These are phyloP conservation scores for Solanum hybrid DNA, from an alignment of 305 asterid genomes.

Conservation along the genomic window DNA sequence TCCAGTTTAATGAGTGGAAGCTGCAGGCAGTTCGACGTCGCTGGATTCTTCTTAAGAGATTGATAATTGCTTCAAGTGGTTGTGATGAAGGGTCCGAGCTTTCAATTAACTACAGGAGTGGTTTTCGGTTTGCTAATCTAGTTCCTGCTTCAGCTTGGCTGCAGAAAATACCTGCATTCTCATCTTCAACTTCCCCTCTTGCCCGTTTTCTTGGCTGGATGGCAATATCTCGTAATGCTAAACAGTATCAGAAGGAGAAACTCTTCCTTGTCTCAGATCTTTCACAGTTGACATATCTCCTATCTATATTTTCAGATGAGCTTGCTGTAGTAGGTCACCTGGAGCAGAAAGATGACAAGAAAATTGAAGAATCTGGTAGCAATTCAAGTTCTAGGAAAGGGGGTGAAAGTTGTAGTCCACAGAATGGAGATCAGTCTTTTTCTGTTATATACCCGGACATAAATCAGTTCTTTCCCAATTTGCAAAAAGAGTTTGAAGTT, in stretches of 20 bases:
- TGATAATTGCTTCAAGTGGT: slow-evolving; percentile 91
- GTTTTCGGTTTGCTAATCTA: slow-evolving; percentile 76
- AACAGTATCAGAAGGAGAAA: slow-evolving; percentile 71
- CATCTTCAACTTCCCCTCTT: slow-evolving; percentile 70
- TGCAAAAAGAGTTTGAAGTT: slow-evolving; percentile 72
- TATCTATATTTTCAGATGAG: slow-evolving; percentile 80
- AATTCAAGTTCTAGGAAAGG: slow-evolving; percentile 26
- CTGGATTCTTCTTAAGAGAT: slow-evolving; percentile 76
- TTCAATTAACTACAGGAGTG: slow-evolving; percentile 40
- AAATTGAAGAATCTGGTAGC: slow-evolving; percentile 27
- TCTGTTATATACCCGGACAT: slow-evolving; percentile 58
- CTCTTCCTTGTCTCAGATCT: slow-evolving; percentile 92
- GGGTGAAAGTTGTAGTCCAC: slow-evolving; percentile 25
- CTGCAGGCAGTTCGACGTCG: slow-evolving; percentile 59
- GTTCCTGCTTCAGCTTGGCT: slow-evolving; percentile 81
- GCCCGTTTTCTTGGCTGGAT: slow-evolving; percentile 92
- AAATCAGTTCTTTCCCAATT: slow-evolving; percentile 68
- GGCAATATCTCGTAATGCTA: slow-evolving; percentile 87
- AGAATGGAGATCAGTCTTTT: slow-evolving; percentile 45
- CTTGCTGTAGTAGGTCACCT: slow-evolving; percentile 53
- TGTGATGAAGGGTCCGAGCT: slow-evolving; percentile 53
- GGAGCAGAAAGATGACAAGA: slow-evolving; percentile 37
- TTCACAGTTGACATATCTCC: slow-evolving; percentile 59
- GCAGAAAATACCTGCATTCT: slow-evolving; percentile 61
- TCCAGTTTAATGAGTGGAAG: slow-evolving; percentile 42